phyloP scores from a whole-genome alignment of 768 basidiomycete species.

The Leccinum disarticulatum region DNA sequence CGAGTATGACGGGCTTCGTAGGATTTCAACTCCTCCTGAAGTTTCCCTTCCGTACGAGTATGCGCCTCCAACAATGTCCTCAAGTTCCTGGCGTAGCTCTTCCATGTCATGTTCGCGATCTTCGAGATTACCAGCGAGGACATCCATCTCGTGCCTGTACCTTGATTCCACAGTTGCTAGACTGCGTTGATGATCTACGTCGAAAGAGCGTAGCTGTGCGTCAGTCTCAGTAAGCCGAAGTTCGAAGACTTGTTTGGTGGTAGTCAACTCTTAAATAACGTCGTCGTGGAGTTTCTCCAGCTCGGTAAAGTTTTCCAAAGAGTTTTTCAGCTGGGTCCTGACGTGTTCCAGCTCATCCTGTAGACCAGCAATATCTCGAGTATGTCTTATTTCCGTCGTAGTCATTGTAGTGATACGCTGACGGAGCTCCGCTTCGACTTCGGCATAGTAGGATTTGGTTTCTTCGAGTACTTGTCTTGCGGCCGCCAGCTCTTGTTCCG shows the following conservation, averaged over 20 bases:
- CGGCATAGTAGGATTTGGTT: slow-evolving; percentile 35
- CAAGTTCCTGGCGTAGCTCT: slow-evolving; percentile 38
- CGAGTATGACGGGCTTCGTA: slow-evolving; percentile 27
- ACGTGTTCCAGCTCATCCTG: slow-evolving; percentile 27
- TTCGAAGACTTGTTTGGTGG: slow-evolving; percentile 32
- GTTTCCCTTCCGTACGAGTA: slow-evolving; percentile 31
- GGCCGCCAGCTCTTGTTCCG: slow-evolving; percentile 35
- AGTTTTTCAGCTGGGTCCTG: slow-evolving; percentile 21
- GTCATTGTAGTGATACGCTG: slow-evolving; percentile 29
- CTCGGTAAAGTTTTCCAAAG: slow-evolving; percentile 23
- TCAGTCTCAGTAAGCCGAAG: slow-evolving; percentile 26
- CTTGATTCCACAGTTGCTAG: slow-evolving; percentile 33
- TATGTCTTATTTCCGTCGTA: slow-evolving; percentile 9
- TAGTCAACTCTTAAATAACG: slow-evolving; percentile 24
- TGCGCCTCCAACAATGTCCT: slow-evolving; percentile 38
- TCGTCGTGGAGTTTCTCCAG: slow-evolving; percentile 28
- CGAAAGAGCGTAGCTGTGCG: slow-evolving; percentile 25
- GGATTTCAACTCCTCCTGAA: slow-evolving; percentile 25
- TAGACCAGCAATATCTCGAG: slow-evolving; percentile 22
- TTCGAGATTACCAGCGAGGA: slow-evolving; percentile 39
- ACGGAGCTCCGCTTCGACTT: slow-evolving; percentile 31
- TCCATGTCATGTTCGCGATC: slow-evolving; percentile 37
- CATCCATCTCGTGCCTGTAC: slow-evolving; percentile 32
- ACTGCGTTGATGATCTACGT: slow-evolving; percentile 24
- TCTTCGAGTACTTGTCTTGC: slow-evolving; percentile 36